phyloP scores from a whole-genome alignment of 495 filamentous ascomycete species.

The Clavariopsis aquatica region DNA sequence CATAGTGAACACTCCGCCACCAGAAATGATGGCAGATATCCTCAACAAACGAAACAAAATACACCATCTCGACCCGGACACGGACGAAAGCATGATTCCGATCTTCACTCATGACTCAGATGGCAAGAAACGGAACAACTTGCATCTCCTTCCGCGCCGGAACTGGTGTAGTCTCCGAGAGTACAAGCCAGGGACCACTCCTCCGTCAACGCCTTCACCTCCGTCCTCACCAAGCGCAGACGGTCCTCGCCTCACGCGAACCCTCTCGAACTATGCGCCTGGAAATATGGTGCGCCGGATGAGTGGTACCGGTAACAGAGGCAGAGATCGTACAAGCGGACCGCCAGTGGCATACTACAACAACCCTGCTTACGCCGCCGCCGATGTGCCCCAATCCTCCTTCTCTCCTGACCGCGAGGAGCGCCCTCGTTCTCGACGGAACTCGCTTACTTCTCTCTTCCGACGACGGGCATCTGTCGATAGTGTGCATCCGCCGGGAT shows the following conservation, averaged over 20 bases:
- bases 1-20: slow-evolving; percentile 87
- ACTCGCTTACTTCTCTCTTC: slow-evolving; percentile 31
- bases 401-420: slow-evolving; percentile 29
- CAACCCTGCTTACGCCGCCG: slow-evolving; percentile 29
- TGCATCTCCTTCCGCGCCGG: slow-evolving; percentile 80
- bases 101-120: slow-evolving; percentile 88
- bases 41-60: slow-evolving; percentile 92
- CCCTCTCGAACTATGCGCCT: slow-evolving; percentile 34
- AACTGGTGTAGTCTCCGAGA: slow-evolving; percentile 90
- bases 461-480: slow-evolving; percentile 27
- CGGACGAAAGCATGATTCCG: slow-evolving; percentile 94
- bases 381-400: slow-evolving; percentile 25
- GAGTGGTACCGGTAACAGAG: slow-evolving; percentile 25
- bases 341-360: slow-evolving; percentile 38
- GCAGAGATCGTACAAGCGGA: slow-evolving; percentile 3
- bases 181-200: slow-evolving; percentile 75
- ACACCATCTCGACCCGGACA: slow-evolving; percentile 81
- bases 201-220: slow-evolving; percentile 56
- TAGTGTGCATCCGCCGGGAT: slow-evolving; percentile 11
- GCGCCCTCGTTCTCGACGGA: slow-evolving; percentile 26
- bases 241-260: slow-evolving; percentile 23
- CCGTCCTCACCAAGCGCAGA: slow-evolving; percentile 12
- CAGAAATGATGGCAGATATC: slow-evolving; percentile 84
- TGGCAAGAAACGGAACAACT: slow-evolving; percentile 86
- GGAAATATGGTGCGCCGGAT: slow-evolving; percentile 38